Evolutionary conservation across 106 monocot species (phyloP).

Genomic region (Acorus calamus): DNA sequence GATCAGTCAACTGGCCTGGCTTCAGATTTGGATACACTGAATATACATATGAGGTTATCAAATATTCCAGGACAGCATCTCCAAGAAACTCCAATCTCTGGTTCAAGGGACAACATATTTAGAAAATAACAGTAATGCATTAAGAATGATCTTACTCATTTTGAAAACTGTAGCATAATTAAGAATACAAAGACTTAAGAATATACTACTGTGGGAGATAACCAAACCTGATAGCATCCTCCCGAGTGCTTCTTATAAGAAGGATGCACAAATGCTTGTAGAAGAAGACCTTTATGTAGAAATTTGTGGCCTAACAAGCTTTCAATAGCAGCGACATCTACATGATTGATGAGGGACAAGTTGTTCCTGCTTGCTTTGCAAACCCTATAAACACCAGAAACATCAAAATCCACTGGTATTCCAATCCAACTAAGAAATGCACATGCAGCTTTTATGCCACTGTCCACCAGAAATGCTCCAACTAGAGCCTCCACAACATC

Average conservation of each 20-base stretch:
- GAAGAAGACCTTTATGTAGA: conserved; percentile 66
- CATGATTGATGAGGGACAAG: conserved; percentile 31
- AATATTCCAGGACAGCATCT: conserved; percentile 93
- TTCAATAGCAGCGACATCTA: conserved; percentile 53
- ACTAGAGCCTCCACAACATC: conserved; percentile 89
- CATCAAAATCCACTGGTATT: conserved; percentile 49
- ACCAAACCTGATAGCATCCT: conserved; percentile 91
- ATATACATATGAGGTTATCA: conserved; percentile 92
- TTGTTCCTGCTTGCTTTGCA: conserved; percentile 40
- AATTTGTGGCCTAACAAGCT: conserved; percentile 53
- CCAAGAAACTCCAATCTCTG: conserved; percentile 98
- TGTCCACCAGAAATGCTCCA: conserved; percentile 88
- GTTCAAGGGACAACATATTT: conserved; percentile 5
- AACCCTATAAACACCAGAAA: conserved; percentile 38
- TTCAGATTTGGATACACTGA: conserved; percentile 80
- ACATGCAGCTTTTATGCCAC: conserved; percentile 76
- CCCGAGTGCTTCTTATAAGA: conserved; percentile 76
- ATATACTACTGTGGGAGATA: background rate
- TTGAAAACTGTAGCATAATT: background rate
- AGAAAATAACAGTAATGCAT: background rate
- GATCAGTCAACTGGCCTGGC: conserved; percentile 89
- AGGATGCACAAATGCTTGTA: conserved; percentile 84
- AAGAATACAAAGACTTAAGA: background rate
- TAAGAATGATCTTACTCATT: too few species aligned
- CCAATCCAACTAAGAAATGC: conserved; percentile 87